phyloP scores from a whole-genome alignment of 2,329 filamentous ascomycete genomes.

The Sclerotinia nivalis region DNA sequence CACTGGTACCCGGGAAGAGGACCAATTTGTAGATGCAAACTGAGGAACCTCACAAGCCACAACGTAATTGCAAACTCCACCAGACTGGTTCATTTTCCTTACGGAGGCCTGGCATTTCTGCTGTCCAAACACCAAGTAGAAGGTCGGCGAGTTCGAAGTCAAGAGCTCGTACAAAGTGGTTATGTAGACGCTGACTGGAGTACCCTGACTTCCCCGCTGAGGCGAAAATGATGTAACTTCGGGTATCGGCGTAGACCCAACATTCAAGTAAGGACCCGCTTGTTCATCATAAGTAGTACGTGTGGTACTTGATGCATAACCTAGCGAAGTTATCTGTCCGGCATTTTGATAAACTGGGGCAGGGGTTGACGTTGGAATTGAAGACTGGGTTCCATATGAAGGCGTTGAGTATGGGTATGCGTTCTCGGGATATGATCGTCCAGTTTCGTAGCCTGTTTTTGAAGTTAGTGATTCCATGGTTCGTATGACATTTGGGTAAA shows the following conservation, averaged over 20 bases:
- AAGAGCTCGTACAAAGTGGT: conserved; percentile 74
- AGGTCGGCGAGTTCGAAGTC: conserved; percentile 55
- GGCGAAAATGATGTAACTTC: conserved; percentile 72
- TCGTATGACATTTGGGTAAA: conserved; percentile 19
- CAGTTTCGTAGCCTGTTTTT: conserved; percentile 38
- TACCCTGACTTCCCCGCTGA: conserved; percentile 65
- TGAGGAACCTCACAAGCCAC: conserved; percentile 72
- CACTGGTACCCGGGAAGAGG: conserved; percentile 57
- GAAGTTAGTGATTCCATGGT: conserved; percentile 26
- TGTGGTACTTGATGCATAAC: conserved; percentile 48
- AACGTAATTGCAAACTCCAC: conserved; percentile 66
- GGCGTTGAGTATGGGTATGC: conserved; percentile 51
- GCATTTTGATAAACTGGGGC: conserved; percentile 37
- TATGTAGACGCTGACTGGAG: conserved; percentile 72
- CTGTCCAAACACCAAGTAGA: conserved; percentile 76
- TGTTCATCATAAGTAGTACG: conserved; percentile 60
- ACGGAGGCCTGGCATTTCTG: conserved; percentile 69
- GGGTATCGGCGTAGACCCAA: conserved; percentile 58
- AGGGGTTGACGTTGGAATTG: conserved; percentile 45
- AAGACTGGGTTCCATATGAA: conserved; percentile 51
- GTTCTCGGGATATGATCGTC: conserved; percentile 43
- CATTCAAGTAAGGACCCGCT: conserved; percentile 66
- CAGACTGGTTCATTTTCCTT: conserved; percentile 59
- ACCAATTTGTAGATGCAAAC: conserved; percentile 57
- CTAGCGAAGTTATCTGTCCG: conserved; percentile 37